Conservation (phyloP, 257 asterid species). For the Solanum habrochaites region DNA sequence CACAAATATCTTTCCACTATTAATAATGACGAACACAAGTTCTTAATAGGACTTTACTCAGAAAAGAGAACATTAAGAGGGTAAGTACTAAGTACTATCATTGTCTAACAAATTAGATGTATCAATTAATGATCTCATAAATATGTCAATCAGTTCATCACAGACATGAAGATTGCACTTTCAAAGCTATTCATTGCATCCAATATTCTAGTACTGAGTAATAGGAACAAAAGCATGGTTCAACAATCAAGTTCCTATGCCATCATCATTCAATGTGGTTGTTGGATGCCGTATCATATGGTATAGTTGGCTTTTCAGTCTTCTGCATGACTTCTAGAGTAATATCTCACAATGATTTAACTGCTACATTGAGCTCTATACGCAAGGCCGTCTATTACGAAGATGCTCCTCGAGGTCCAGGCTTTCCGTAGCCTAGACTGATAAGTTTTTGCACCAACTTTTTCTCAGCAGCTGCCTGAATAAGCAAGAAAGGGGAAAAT, state of each 20-base stretch:
- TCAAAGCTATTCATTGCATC: background rate
- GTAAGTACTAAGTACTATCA: background rate
- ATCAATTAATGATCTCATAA: background rate
- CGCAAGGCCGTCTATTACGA: background rate
- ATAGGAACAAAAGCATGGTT: background rate
- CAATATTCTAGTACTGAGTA: background rate
- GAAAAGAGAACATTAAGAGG: background rate
- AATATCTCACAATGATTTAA: background rate
- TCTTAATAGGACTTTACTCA: background rate
- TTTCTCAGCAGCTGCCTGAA: conserved; percentile 82
- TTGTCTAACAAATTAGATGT: background rate
- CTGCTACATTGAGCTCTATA: background rate
- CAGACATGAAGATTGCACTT: background rate
- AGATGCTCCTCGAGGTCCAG: conserved; percentile 14
- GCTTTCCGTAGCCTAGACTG: conserved; percentile 50
- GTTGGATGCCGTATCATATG: background rate
- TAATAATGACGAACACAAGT: background rate
- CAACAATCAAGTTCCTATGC: background rate
- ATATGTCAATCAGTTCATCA: background rate
- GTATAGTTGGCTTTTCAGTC: background rate
- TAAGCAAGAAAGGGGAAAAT: background rate
- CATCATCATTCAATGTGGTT: background rate
- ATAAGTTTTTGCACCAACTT: conserved; percentile 62
- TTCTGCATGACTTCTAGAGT: background rate
- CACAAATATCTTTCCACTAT: background rate